Evolutionary conservation across 2,329 filamentous ascomycete species (phyloP).

Genomic region (Ilyonectria robusta): DNA sequence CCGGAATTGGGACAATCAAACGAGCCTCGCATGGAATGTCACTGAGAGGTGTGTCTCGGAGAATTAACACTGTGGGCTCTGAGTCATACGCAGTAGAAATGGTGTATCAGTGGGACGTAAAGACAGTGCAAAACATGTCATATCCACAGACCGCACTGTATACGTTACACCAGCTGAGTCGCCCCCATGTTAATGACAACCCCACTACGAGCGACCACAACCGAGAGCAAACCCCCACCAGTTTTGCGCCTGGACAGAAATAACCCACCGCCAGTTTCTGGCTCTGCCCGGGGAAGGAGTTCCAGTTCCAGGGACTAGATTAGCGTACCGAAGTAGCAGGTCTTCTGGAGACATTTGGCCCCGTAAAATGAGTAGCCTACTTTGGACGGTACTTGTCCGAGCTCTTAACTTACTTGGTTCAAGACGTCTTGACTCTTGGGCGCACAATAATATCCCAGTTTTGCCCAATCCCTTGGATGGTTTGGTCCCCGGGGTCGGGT

Average conservation of each 20-base stretch:
- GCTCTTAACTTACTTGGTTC: not conserved
- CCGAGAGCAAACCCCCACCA: constrained; percentile 13
- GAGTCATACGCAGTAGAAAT: constrained; percentile 31
- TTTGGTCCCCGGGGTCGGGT: not conserved
- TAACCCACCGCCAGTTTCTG: constrained; percentile 24
- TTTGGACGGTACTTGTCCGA: constrained; percentile 6
- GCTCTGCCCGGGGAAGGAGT: constrained; percentile 20
- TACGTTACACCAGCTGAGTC: constrained; percentile 1
- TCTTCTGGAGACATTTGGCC: not conserved
- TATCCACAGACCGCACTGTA: not conserved
- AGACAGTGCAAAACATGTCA: constrained; percentile 8
- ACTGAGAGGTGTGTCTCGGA: constrained; percentile 24
- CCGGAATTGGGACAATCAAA: constrained; percentile 36
- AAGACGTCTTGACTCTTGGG: not conserved
- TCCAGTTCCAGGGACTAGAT: constrained; percentile 27
- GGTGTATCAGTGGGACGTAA: not conserved
- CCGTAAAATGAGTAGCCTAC: not conserved
- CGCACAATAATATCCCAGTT: not conserved
- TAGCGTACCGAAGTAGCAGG: constrained; percentile 15
- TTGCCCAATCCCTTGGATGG: not conserved
- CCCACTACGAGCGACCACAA: constrained; percentile 18
- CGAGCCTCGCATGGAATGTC: constrained; percentile 26
- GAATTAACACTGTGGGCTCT: constrained; percentile 38
- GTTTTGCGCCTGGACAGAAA: constrained; percentile 20
- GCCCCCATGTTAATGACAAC: constrained; percentile 25